Base-by-base conservation (phyloP, 495 filamentous ascomycete genomes). In the Aspergillus avenaceus region DNA sequence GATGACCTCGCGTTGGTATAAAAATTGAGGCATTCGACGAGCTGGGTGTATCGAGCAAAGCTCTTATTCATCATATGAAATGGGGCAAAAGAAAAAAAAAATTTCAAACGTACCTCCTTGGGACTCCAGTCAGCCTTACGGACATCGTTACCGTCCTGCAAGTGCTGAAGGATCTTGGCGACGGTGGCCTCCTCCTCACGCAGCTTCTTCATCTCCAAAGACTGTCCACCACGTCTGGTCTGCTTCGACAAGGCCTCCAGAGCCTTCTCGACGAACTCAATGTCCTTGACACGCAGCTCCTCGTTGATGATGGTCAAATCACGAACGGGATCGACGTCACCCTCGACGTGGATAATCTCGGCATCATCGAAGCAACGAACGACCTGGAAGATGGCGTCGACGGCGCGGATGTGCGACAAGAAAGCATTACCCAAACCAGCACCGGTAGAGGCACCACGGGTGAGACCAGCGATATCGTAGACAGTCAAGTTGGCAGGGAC, bases 301-400 rank as follows among this genome's bases (percentile, higher is more conserved):
- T 97, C 91, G 71, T 82, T 89, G 77, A 99, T 97, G 71, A 99
- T 99, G 55, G 84, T 84, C 58, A 99, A 70, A 77, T 99, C 95
- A 61, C 95, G 86, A 47, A 86, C 78, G 26, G 95, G 95, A 69
- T 99, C 85, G 54, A 97, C 95, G 65, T 97, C 95, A 60, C 95
- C 95, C 78, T 99, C 95, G 60, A 99, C 88, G 78, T 99, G 95
- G 66, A 96, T 97, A 66, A 99, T 97, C 71, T 99, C 95, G 32
- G 92, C 93, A 76, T 99, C 95, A 65, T 99, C 95, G 73, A 99
- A 99, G 75, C 88, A 96, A 58, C 95, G 85, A 29, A 99, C 95
- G 34, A 99, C 95, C 76, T 97, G 91, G 81, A 97, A 99, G 74
- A 99, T 96, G 67, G 95, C 95, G 76, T 99, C 95, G 74, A 99